Conservation (phyloP, 2,329 filamentous ascomycete genomes). For the Sporothrix brunneoviolacea region DNA sequence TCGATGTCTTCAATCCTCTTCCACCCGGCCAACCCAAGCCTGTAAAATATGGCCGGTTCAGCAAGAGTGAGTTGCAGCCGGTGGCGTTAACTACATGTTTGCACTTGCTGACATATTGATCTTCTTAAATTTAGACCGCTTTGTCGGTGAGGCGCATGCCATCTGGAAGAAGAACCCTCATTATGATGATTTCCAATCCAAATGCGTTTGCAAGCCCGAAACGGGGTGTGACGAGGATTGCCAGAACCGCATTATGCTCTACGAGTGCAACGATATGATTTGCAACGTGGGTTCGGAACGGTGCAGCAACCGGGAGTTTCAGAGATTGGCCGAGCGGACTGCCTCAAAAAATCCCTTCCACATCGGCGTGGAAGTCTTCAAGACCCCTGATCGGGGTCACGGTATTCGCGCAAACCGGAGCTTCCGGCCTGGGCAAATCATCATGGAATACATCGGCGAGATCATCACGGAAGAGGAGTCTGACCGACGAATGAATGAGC, state of each 20-base stretch:
- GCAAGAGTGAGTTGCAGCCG: slow-evolving; percentile 63
- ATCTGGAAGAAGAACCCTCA: slow-evolving; percentile 76
- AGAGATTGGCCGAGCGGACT: slow-evolving; percentile 65
- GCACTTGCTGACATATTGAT: not conserved
- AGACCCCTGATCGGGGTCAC: slow-evolving; percentile 81
- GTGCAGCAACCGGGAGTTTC: slow-evolving; percentile 85
- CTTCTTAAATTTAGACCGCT: slow-evolving; percentile 83
- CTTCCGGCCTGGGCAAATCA: slow-evolving; percentile 86
- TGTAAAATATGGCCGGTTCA: slow-evolving; percentile 85
- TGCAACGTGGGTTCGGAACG: slow-evolving; percentile 68
- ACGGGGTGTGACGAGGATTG: slow-evolving; percentile 83
- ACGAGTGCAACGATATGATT: slow-evolving; percentile 88
- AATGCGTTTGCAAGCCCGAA: slow-evolving; percentile 70
- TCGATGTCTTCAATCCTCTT: slow-evolving; percentile 80
- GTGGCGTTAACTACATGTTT: not conserved
- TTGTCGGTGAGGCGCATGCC: slow-evolving; percentile 74
- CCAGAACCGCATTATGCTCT: slow-evolving; percentile 93
- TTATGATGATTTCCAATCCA: slow-evolving; percentile 66
- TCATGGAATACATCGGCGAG: slow-evolving; percentile 96
- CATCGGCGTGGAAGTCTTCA: slow-evolving; percentile 90
- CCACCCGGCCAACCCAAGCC: slow-evolving; percentile 83
- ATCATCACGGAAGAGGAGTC: slow-evolving; percentile 95
- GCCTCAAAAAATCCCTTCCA: slow-evolving; percentile 65
- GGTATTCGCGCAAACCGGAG: slow-evolving; percentile 85
- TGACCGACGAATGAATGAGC: slow-evolving; percentile 84